Base-by-base conservation (phyloP, 805 yeast species). In the Wickerhamomyces bisporus region DNA sequence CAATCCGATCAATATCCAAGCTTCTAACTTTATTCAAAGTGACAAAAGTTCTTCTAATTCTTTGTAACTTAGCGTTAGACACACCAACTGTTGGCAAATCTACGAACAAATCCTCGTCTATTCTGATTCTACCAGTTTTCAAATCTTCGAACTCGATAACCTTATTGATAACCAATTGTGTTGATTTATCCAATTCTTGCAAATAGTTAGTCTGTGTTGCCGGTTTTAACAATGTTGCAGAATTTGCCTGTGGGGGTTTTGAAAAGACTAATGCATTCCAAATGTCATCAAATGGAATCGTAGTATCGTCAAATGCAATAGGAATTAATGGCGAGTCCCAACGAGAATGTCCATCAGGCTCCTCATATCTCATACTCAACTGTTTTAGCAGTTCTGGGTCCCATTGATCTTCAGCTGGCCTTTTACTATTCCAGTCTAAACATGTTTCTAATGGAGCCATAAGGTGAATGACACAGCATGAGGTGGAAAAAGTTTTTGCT, bases 261-360 rank as follows among this genome's bases (percentile, higher is more conserved):
- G 60, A 53, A 23, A 56, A 53, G 25, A 77, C 81, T 3, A 82
- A 52, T 1, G 78, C 72, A 34, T 71, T 71, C 79, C 82, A 79
- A 2, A 93, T 71, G 14, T 77, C 84, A 2, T 81, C 82, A 16
- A 81, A 58, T 0, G 88, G 85, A 19, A 81, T 53, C 3, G 60
- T 62, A 13, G 65, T 65, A 24, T 81, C 80, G 35, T 73, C 77
- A 14, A 50, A 50, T 66, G 72, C 73, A 1, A 89, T 61, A 0
- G 86, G 77, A 54, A 88, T 80, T 43, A 91, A 64, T 6, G 98
- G 98, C 4, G 95, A 78, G 55, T 93, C 98, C 98, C 98, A 93
- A 42, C 96, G 65, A 20, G 81, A 76, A 52, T 76, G 75, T 24
- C 79, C 78, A 55, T 86, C 83, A 1, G 98, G 98, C 57, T 93